phyloP scores from a whole-genome alignment of 805 yeast species.

The Candida sanyiensis region DNA sequence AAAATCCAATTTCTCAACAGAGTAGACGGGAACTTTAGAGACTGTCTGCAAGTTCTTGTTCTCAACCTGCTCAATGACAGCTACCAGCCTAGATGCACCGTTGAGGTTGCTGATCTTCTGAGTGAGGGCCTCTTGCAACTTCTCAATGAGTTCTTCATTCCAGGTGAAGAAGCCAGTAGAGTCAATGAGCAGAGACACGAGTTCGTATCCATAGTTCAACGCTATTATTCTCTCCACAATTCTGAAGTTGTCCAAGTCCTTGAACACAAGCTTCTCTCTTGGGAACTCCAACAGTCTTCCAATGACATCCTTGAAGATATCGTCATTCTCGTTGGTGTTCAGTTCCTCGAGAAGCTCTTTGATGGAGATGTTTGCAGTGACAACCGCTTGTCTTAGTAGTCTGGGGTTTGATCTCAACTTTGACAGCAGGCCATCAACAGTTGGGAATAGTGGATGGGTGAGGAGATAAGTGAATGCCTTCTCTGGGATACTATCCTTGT shows the following conservation, averaged over 20 bases:
- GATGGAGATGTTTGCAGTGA: constrained; percentile 65
- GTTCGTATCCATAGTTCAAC: constrained; percentile 49
- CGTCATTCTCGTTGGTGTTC: constrained; percentile 49
- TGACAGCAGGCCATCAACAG: constrained; percentile 49
- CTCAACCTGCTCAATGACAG: constrained; percentile 26
- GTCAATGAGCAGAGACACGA: constrained; percentile 63
- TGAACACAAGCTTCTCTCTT: constrained; percentile 29
- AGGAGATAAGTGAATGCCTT: constrained; percentile 62
- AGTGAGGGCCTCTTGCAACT: constrained; percentile 40
- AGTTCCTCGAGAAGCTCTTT: constrained; percentile 60
- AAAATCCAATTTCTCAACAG: constrained; percentile 43
- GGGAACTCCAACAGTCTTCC: constrained; percentile 59
- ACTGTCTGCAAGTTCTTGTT: constrained; percentile 28
- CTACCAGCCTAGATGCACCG: constrained; percentile 31
- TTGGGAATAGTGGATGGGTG: constrained; percentile 86
- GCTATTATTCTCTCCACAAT: constrained; percentile 40
- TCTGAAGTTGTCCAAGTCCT: constrained; percentile 29
- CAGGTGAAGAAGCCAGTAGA: constrained; percentile 69
- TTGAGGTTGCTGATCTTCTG: constrained; percentile 41
- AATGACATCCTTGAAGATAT: constrained; percentile 62
- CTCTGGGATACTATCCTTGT: constrained; percentile 29
- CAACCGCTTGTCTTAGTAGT: constrained; percentile 74
- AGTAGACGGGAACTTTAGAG: constrained; percentile 48
- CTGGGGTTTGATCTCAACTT: constrained; percentile 51
- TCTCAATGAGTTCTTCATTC: constrained; percentile 44